phyloP scores from a whole-genome alignment of 768 basidiomycete species.

The Mycena polygramma region DNA sequence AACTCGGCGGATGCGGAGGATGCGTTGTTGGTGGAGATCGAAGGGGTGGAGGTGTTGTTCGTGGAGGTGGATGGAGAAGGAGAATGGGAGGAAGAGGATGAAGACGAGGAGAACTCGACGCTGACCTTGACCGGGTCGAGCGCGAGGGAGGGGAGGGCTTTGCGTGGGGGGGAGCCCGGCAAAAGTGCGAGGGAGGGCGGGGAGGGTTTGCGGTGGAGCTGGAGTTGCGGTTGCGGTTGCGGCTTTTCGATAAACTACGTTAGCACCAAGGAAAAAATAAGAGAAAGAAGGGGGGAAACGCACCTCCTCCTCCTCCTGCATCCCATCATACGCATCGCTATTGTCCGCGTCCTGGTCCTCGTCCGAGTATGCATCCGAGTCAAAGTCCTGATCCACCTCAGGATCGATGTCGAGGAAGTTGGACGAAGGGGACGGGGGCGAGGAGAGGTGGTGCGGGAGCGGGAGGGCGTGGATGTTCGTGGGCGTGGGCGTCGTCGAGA shows the following conservation, averaged over 20 bases:
- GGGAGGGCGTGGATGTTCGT: not conserved
- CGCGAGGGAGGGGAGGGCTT: conserved; percentile 16
- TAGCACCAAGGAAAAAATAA: too few species aligned
- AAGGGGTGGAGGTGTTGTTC: not conserved
- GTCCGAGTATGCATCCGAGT: too few species aligned
- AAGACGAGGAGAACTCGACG: conserved; percentile 10
- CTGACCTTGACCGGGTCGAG: conserved; percentile 21
- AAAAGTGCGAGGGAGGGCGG: not conserved
- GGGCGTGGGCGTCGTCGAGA: conserved; percentile 2
- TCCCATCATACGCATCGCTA: too few species aligned
- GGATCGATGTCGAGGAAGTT: conserved; percentile 5
- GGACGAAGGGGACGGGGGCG: conserved; percentile 3
- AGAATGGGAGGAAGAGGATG: not conserved
- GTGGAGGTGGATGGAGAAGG: not conserved
- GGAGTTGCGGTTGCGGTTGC: not conserved
- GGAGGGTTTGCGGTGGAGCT: not conserved
- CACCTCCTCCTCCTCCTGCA: not conserved
- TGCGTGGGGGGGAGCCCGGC: not conserved
- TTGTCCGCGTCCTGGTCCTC: too few species aligned
- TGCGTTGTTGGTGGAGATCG: too few species aligned
- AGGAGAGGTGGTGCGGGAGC: not conserved
- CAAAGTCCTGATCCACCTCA: not conserved
- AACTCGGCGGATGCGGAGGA: too few species aligned
- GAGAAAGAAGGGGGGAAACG: not conserved
- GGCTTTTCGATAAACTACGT: too few species aligned